These are phyloP conservation scores for Eucalyptus paniculata DNA, from an alignment of 345 rosid species.

Conservation along the genomic window DNA sequence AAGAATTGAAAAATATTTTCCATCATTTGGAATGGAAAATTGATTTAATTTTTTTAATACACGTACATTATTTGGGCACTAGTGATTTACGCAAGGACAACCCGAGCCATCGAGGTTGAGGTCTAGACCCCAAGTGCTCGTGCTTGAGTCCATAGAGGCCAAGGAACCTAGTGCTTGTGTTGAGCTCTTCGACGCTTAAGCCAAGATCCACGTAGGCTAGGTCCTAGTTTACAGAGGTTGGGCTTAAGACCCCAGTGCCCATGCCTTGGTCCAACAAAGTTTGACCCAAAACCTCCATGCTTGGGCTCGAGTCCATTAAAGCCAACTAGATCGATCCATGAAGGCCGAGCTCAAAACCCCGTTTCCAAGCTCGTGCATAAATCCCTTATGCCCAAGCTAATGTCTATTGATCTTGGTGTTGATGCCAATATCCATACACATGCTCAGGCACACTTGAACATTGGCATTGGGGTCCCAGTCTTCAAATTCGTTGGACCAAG, in stretches of 20 bases:
- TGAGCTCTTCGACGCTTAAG: too few relatives aligned
- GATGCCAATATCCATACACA: too few relatives aligned
- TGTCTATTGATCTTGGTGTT: background rate
- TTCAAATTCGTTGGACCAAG: background rate
- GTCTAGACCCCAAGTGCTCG: background rate
- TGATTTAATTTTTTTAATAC: too few relatives aligned
- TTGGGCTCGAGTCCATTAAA: background rate
- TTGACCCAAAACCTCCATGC: background rate
- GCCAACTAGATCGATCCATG: background rate
- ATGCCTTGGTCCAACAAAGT: background rate
- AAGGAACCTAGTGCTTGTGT: too few relatives aligned
- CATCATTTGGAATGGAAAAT: too few relatives aligned
- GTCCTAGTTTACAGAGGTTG: rapidly evolving
- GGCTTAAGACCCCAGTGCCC: rapidly evolving
- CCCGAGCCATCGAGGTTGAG: rapidly evolving
- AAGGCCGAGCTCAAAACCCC: background rate
- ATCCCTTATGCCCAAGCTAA: background rate
- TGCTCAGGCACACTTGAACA: background rate
- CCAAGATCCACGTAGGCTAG: background rate
- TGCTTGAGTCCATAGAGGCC: background rate
- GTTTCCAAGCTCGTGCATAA: background rate
- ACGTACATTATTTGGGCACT: too few relatives aligned
- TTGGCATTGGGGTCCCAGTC: rapidly evolving
- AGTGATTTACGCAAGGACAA: too few relatives aligned
- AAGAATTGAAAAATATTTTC: too few relatives aligned